A percentile compares a stretch with the other conserved stretches of the same genome.
Conservation (phyloP, 352 stramenopile species). For the Phytopythium oedochilum region DNA sequence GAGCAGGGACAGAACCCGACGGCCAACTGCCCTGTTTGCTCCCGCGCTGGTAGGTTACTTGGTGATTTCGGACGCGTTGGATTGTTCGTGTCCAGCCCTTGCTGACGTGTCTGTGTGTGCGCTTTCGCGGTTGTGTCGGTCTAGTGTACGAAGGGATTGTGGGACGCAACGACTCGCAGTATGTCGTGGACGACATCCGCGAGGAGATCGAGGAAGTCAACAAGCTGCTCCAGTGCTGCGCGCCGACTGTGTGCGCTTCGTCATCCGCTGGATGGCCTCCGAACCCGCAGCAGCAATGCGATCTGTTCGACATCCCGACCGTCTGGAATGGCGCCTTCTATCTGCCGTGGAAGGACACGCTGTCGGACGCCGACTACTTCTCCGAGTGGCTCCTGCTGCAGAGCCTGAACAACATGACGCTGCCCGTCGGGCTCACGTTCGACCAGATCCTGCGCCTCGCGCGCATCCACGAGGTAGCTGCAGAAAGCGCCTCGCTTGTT, state of each 20-base stretch:
- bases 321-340: constrained; percentile 75
- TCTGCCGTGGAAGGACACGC: constrained; percentile 63
- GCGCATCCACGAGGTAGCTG: constrained; percentile 49
- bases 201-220: constrained; percentile 55
- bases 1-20: constrained; percentile 74
- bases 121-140: too few relatives aligned
- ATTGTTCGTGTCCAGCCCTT: not conserved
- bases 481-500: too few relatives aligned
- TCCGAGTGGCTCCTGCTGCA: constrained; percentile 72
- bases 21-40: constrained; percentile 57
- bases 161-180: constrained; percentile 50
- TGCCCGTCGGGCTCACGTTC: constrained; percentile 51
- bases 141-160: constrained; percentile 71
- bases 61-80: too few relatives aligned
- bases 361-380: constrained; percentile 69
- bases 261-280: not conserved
- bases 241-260: constrained; percentile 34
- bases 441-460: constrained; percentile 53
- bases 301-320: constrained; percentile 57
- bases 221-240: constrained; percentile 59
- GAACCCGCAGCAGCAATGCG: constrained; percentile 17
- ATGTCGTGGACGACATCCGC: constrained; percentile 50
- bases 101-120: constrained; percentile 2
- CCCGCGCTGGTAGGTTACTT: constrained; percentile 51
- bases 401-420: constrained; percentile 77